Evolutionary conservation across 805 yeast species (phyloP).

Genomic region (Lachancea nothofagi): DNA sequence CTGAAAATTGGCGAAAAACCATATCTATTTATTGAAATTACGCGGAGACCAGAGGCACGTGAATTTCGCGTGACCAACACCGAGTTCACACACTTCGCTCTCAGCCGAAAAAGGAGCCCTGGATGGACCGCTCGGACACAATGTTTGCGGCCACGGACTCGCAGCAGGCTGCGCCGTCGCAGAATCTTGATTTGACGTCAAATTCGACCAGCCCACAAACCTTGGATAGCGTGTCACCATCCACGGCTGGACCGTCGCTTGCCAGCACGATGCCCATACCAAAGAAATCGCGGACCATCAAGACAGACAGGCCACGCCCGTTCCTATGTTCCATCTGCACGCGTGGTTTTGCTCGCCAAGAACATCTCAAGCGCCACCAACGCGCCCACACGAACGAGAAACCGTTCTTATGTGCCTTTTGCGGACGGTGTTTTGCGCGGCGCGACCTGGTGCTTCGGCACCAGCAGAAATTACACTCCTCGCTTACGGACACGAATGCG

Average conservation of each 20-base stretch:
- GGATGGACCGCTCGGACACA: background rate
- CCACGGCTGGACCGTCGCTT: too few relatives aligned
- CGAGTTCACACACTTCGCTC: too few relatives aligned
- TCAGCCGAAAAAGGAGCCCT: too few relatives aligned
- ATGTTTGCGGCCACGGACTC: background rate
- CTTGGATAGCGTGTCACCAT: background rate
- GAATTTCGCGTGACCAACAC: too few relatives aligned
- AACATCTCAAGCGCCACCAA: constrained; percentile 90
- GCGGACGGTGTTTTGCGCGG: constrained; percentile 94
- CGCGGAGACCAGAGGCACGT: too few relatives aligned
- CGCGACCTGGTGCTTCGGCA: constrained; percentile 84
- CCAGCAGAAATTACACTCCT: constrained; percentile 83
- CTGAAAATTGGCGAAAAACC: too few relatives aligned
- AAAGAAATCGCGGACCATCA: constrained; percentile 73
- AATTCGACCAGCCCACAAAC: background rate
- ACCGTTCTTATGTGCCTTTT: constrained; percentile 93
- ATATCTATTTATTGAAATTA: too few relatives aligned
- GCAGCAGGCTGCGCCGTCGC: constrained; percentile 8
- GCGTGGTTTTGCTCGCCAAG: constrained; percentile 90
- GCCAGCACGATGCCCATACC: constrained; percentile 68
- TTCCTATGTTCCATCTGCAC: constrained; percentile 87
- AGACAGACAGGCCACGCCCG: constrained; percentile 92
- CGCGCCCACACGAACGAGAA: constrained; percentile 93
- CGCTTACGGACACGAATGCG: constrained; percentile 36
- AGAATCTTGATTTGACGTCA: background rate